A percentile compares a stretch with the other conserved stretches of the same genome.
Evolutionary conservation across 164 flowering plant species (phyloP).

Genomic region (Dillenia suffruticosa): DNA sequence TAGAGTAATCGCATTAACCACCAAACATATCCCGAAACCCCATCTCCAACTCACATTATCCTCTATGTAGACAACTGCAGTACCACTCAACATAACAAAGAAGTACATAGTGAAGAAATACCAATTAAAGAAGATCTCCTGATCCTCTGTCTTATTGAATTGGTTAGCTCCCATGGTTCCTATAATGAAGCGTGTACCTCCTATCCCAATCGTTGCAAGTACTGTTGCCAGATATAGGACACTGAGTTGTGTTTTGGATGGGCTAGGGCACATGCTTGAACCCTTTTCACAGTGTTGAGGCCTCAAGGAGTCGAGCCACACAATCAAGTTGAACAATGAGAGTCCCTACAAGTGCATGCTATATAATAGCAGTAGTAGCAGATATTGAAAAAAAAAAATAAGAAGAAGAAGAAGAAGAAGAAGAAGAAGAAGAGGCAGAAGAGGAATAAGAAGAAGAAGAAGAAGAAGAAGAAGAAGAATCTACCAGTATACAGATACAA

Average conservation of each 20-base stretch:
- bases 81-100: slow-evolving; percentile 8
- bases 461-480: not conserved
- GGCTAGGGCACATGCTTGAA: slow-evolving; percentile 10
- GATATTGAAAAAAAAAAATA: not conserved
- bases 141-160: slow-evolving; percentile 26
- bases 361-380: not conserved
- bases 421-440: not conserved
- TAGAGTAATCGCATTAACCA: slow-evolving; percentile 17
- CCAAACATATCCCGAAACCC: slow-evolving; percentile 35
- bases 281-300: slow-evolving; percentile 20
- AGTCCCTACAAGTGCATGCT: slow-evolving; percentile 13
- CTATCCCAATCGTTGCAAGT: slow-evolving; percentile 24
- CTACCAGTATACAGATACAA: slow-evolving; percentile 31
- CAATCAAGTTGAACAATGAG: slow-evolving; percentile 10
- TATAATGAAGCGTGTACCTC: slow-evolving; percentile 35
- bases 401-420: not conserved
- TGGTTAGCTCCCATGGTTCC: slow-evolving; percentile 51
- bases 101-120: slow-evolving; percentile 28
- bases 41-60: slow-evolving; percentile 47
- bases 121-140: slow-evolving; percentile 50
- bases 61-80: slow-evolving; percentile 35
- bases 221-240: slow-evolving; percentile 22
- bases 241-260: slow-evolving; percentile 21
- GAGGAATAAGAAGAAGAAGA: not conserved
- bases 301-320: slow-evolving; percentile 13